A percentile compares a stretch with the other conserved stretches of the same genome.
These are phyloP conservation scores for Zizania palustris DNA, from an alignment of 202 grass and related monocot genomes.

Conservation along the genomic window DNA sequence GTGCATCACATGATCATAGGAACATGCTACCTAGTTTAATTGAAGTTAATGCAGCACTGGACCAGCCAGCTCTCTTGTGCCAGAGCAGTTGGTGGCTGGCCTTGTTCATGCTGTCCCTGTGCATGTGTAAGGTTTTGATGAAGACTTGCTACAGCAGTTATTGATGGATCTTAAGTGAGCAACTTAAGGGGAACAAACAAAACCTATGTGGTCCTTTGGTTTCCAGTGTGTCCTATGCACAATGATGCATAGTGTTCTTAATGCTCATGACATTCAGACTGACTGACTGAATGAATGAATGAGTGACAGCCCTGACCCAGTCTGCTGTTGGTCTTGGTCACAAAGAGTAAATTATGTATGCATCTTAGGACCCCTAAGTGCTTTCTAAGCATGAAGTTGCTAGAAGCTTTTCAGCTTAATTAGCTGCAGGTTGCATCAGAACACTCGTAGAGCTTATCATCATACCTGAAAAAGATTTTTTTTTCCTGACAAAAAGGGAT, in stretches of 20 bases:
- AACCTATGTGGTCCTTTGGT: slow-evolving; percentile 16
- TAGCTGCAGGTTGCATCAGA: background rate
- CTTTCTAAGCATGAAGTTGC: background rate
- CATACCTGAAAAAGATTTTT: background rate
- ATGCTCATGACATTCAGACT: background rate
- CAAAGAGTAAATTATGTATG: background rate
- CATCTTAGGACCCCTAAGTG: background rate
- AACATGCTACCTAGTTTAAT: background rate
- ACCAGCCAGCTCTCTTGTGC: background rate
- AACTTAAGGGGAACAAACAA: slow-evolving; percentile 37
- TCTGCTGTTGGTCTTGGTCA: background rate
- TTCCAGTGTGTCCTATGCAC: background rate
- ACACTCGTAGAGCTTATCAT: background rate
- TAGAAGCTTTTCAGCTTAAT: background rate
- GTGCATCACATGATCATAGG: slow-evolving; percentile 4
- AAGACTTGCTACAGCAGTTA: slow-evolving; percentile 27
- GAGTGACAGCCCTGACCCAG: background rate
- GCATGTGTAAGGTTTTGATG: slow-evolving; percentile 2
- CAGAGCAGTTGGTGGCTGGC: slow-evolving; percentile 12
- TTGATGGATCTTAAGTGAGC: slow-evolving; percentile 10
- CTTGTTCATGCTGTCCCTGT: slow-evolving; percentile 32
- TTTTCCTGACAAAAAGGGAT: background rate
- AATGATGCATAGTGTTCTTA: slow-evolving; percentile 1
- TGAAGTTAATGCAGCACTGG: slow-evolving; percentile 18
- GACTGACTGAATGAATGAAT: background rate